phyloP scores from a whole-genome alignment of 1,284 basidiomycete species.

The Athelia psychrophila region DNA sequence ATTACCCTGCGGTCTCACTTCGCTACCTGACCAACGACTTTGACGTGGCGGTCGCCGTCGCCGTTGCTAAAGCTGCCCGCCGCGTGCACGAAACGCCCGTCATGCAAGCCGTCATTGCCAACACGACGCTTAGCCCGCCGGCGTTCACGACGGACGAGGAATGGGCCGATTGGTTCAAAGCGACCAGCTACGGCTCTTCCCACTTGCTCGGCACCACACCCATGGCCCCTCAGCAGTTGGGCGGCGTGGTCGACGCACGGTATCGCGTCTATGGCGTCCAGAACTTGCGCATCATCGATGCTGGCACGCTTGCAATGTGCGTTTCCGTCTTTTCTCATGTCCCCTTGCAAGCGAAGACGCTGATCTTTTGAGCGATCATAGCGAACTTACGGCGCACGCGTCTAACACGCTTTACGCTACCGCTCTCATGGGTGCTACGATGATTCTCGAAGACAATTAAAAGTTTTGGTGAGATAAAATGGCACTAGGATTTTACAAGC shows the following conservation, averaged over 20 bases:
- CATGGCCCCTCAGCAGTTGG: conserved; percentile 14
- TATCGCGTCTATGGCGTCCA: too few relatives aligned
- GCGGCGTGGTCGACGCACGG: conserved; percentile 28
- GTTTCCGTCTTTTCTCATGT: too few relatives aligned
- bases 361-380: not conserved
- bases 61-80: conserved; percentile 12
- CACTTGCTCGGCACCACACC: conserved; percentile 18
- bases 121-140: conserved; percentile 8
- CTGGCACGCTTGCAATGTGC: too few relatives aligned
- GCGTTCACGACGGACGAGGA: conserved; percentile 15
- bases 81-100: conserved; percentile 10
- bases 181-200: conserved; percentile 11
- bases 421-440: too few relatives aligned
- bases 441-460: not conserved
- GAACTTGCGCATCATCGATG: too few relatives aligned
- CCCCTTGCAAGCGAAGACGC: not conserved
- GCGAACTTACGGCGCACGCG: not conserved
- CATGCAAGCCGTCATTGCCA: conserved; percentile 12
- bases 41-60: conserved; percentile 12
- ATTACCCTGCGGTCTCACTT: conserved; percentile 12
- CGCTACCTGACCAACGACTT: conserved; percentile 16
- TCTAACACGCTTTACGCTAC: too few relatives aligned
- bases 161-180: conserved; percentile 13
- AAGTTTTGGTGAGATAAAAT: not conserved
- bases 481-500: not conserved